Base-by-base conservation (phyloP, 2,329 filamentous ascomycete species). In the Neonectria hederae region DNA sequence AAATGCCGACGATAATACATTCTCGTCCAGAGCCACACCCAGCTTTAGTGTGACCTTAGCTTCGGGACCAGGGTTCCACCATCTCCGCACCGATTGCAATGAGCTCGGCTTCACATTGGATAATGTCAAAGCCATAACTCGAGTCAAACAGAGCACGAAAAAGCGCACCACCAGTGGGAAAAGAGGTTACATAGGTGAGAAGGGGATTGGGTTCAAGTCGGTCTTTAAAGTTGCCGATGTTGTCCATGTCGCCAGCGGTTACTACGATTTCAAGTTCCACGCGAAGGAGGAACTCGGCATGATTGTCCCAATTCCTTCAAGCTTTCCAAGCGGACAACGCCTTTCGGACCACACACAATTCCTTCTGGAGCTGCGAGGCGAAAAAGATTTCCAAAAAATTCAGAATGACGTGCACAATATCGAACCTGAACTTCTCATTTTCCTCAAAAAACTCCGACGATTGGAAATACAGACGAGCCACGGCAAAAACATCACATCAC, bases 131-230 rank as follows among this genome's bases (percentile, higher is more conserved):
- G 52, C 59, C 11, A 46, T 62, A 21, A 26, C 22, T n/a, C 45
- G 14, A 14, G 35, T 28, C 17, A 38, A 46, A 8, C 22, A 26
- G 7, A 62, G 59, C 21, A 56, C 59, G 8, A 62, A 62, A 21
- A 56, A 38, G 6, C 14, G 26, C 10, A 14, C 11, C 8, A 28
- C 11, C 24, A 22, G 30, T 1, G 28, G 42, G 0, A 11, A 38
- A 7, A 54, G 52, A n/a, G 74, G 74, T 6, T 76, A 70, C 43
- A 73, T 78, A 26, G 76, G 77, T 8, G 76, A 77, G 46, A 79
- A 78, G 56, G 77, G 77, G 28, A 77, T 79, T 35, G 76, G 76
- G 10, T 79, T 78, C 74, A 78, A 78, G 62, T 69, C 76, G 0
- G 75, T 77, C 5, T 79, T 79, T 66, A 75, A 71, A 22, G 75